phyloP scores from a whole-genome alignment of 352 stramenopile genomes.

The Pythium rishiriense region DNA sequence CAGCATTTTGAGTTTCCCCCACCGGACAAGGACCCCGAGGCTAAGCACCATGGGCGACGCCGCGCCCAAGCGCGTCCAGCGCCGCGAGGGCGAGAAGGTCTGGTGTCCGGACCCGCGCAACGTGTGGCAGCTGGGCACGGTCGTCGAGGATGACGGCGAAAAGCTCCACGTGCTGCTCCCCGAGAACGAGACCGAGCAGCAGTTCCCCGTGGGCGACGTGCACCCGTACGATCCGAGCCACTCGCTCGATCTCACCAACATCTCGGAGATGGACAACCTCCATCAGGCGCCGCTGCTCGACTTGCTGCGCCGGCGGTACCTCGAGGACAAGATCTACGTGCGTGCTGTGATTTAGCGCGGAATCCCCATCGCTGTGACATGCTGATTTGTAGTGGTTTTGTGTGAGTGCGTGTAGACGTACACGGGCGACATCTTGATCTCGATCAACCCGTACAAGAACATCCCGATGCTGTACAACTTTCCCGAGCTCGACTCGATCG shows the following conservation, averaged over 20 bases:
- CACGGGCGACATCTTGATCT: conserved; percentile 95
- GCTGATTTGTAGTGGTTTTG: too few relatives aligned
- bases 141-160: conserved; percentile 84
- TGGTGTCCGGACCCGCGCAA: conserved; percentile 86
- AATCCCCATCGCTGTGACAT: too few relatives aligned
- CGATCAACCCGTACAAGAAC: conserved; percentile 97
- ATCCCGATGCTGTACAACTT: conserved; percentile 92
- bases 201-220: conserved; percentile 77
- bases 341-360: too few relatives aligned
- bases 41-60: conserved; percentile 21
- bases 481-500: conserved; percentile 84
- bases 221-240: conserved; percentile 92
- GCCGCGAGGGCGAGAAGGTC: conserved; percentile 85
- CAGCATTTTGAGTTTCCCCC: conserved; percentile 14
- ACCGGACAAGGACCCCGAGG: not conserved
- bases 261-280: conserved; percentile 94
- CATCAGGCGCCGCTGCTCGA: conserved; percentile 91
- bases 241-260: conserved; percentile 85
- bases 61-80: conserved; percentile 50
- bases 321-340: conserved; percentile 92
- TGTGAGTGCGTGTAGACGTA: conserved; percentile 91
- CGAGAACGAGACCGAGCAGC: conserved; percentile 78
- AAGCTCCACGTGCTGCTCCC: conserved; percentile 84
- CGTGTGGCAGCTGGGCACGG: conserved; percentile 84
- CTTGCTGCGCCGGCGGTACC: conserved; percentile 84